These are phyloP conservation scores for Friedmanniomyces simplex DNA, from an alignment of 495 filamentous ascomycete genomes.

Conservation along the genomic window DNA sequence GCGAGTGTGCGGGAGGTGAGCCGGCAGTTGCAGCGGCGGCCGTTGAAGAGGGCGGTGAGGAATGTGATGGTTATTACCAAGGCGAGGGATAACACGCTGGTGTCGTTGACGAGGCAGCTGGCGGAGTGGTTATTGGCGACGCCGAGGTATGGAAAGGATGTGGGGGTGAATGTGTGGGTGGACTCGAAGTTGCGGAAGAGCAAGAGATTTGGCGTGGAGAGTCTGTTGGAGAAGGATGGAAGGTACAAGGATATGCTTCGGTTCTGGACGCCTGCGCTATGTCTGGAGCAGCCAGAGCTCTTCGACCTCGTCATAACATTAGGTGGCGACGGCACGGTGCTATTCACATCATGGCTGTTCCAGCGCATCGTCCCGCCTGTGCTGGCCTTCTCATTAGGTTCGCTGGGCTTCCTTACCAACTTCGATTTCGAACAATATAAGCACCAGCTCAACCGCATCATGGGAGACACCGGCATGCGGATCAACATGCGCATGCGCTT, in stretches of 20 bases:
- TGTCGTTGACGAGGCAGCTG: constrained; percentile 74
- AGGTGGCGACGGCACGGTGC: constrained; percentile 83
- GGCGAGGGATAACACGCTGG: constrained; percentile 80
- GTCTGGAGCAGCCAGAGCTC: constrained; percentile 77
- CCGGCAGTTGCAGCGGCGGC: constrained; percentile 78
- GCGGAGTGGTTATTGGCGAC: constrained; percentile 77
- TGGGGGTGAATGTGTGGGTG: constrained; percentile 86
- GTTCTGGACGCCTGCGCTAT: constrained; percentile 93
- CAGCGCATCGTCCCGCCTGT: constrained; percentile 86
- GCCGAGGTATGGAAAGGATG: constrained; percentile 65
- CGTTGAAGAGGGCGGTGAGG: constrained; percentile 75
- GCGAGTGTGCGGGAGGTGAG: constrained; percentile 90
- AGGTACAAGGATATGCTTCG: constrained; percentile 67
- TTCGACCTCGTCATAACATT: constrained; percentile 90
- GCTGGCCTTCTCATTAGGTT: constrained; percentile 78
- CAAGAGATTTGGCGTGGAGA: constrained; percentile 71
- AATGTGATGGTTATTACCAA: constrained; percentile 97
- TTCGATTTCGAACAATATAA: constrained; percentile 82
- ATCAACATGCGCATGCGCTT: constrained; percentile 96
- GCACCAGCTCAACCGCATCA: constrained; percentile 66
- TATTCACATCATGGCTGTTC: constrained; percentile 90
- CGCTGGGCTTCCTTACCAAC: constrained; percentile 83
- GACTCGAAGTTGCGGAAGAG: constrained; percentile 81
- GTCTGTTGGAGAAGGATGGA: constrained; percentile 58
- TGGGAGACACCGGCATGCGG: constrained; percentile 87